Percentiles rank a stretch among this genome's conserved stretches.
These are phyloP conservation scores for Metarhizium robertsii DNA, from an alignment of 2,329 filamentous ascomycete genomes.

Conservation along the genomic window DNA sequence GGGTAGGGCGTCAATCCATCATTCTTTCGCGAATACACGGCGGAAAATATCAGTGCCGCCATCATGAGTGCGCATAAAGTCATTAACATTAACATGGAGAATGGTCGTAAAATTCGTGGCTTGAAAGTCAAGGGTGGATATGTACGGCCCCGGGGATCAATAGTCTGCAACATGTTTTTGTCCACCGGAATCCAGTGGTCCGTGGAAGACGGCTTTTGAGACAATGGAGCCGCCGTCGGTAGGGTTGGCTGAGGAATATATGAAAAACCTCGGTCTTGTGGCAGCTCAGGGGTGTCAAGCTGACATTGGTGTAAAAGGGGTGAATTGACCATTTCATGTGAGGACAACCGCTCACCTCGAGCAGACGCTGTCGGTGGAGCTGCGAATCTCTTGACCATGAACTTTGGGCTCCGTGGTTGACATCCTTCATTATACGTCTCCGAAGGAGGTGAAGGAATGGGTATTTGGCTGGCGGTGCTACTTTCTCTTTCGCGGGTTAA, in stretches of 20 bases:
- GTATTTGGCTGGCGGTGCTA: conserved; percentile 35
- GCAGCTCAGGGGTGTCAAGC: not conserved
- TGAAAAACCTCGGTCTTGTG: not conserved
- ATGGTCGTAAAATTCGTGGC: conserved; percentile 60
- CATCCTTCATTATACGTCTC: conserved; percentile 22
- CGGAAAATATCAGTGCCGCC: conserved; percentile 61
- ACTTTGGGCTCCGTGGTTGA: conserved; percentile 6
- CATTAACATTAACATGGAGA: conserved; percentile 52
- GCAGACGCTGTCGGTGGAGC: not conserved
- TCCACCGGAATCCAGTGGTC: conserved; percentile 24
- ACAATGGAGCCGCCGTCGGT: conserved; percentile 1
- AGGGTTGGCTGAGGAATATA: not conserved
- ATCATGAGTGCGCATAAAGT: conserved; percentile 60
- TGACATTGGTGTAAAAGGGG: not conserved
- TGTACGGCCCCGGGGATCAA: conserved; percentile 27
- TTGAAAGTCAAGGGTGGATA: conserved; percentile 55
- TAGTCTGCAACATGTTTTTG: conserved; percentile 22
- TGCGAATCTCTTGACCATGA: conserved; percentile 1
- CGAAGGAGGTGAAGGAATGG: conserved; percentile 33
- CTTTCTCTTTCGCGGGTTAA: conserved; percentile 66
- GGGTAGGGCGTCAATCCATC: conserved; percentile 60
- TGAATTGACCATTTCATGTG: not conserved
- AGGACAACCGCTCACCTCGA: not conserved
- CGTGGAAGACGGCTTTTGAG: conserved; percentile 2
- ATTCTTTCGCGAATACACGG: conserved; percentile 54